Evolutionary conservation across 768 basidiomycete species (phyloP).

Genomic region (Asterophora lycoperdoides): DNA sequence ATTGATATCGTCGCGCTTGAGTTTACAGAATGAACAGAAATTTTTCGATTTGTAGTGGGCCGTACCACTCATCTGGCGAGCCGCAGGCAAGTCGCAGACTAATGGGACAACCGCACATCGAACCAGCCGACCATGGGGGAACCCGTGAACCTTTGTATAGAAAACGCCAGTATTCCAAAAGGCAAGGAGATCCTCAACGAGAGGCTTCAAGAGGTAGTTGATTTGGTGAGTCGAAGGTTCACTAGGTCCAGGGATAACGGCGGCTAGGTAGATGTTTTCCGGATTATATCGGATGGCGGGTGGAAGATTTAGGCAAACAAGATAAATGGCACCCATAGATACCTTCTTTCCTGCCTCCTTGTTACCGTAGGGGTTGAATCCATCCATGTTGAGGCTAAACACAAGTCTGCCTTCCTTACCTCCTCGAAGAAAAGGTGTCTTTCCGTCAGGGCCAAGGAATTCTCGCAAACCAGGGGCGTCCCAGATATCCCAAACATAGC

Average conservation of each 20-base stretch:
- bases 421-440: background rate
- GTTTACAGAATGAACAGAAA: conserved; percentile 22
- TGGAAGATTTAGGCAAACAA: conserved; percentile 36
- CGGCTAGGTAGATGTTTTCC: conserved; percentile 33
- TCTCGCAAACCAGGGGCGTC: background rate
- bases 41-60: conserved; percentile 11
- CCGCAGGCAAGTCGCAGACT: conserved; percentile 31
- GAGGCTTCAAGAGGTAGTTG: conserved; percentile 23
- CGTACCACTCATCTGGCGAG: conserved; percentile 24
- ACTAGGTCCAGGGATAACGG: conserved; percentile 32
- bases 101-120: conserved; percentile 23
- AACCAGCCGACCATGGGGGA: background rate
- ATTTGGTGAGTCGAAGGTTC: conserved; percentile 24
- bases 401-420: background rate
- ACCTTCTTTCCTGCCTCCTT: conserved; percentile 20
- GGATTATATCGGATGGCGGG: conserved; percentile 21
- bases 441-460: background rate
- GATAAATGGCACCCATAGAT: conserved; percentile 28
- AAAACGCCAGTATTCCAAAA: background rate
- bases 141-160: background rate
- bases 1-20: conserved; percentile 20
- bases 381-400: background rate
- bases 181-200: conserved; percentile 23
- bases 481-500: conserved; percentile 2
- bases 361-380: conserved; percentile 30